Evolutionary conservation across 257 asterid genomes (phyloP).

Genomic region (Fraxinus americana): DNA sequence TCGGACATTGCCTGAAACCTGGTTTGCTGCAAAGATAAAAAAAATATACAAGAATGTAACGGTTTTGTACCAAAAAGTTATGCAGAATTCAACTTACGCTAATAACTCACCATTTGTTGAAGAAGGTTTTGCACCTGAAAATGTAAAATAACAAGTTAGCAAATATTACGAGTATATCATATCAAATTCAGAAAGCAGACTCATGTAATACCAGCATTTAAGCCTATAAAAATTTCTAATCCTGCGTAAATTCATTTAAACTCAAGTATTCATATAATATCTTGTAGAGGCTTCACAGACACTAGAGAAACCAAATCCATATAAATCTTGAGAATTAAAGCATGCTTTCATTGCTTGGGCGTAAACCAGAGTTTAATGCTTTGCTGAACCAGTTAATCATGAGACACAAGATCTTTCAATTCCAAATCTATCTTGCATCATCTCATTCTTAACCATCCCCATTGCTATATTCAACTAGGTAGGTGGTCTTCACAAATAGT

Average conservation of each 20-base stretch:
- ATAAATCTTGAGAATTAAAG: neutral
- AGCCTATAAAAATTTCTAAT: neutral
- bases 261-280: neutral
- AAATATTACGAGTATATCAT: neutral
- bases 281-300: neutral
- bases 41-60: neutral
- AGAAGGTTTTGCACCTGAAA: conserved; percentile 83
- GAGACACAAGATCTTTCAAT: neutral
- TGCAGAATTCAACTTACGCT: neutral
- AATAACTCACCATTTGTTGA: conserved; percentile 76
- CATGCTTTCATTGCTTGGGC: neutral
- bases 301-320: neutral
- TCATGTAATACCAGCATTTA: neutral
- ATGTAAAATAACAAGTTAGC: conserved; percentile 31
- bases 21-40: conserved; percentile 66
- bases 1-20: conserved; percentile 96
- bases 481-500: neutral
- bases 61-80: neutral
- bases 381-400: neutral
- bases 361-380: neutral
- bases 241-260: neutral
- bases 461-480: neutral
- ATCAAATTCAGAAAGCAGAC: neutral
- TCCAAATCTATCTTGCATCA: neutral
- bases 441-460: neutral